Base-by-base conservation (phyloP, 495 filamentous ascomycete species). In the Talaromyces trachyspermus region DNA sequence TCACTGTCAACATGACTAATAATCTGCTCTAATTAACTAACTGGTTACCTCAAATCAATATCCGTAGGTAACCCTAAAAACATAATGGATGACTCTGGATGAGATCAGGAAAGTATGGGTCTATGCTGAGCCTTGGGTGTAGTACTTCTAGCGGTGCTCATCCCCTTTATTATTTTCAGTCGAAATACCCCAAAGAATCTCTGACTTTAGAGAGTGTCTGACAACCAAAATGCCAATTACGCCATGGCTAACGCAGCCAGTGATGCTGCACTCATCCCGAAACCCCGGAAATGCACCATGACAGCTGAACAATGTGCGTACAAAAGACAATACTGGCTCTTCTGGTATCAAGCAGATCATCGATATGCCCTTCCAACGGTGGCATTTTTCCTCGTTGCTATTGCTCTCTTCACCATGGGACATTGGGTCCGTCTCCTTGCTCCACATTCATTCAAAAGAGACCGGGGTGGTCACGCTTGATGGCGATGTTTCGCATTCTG, bases 311-410 rank as follows among this genome's bases (percentile, higher is more conserved):
- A 77, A 49, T 78, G 75, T 46, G 67, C 58, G 2, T 76, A 71
- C 49, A 65, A 70, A 8, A 46, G 26, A 3, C 57, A 56, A 3
- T 58, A 69, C 44, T 78, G 75, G 75, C 52, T 68, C 45, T 69
- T 67, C 52, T 78, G 74, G 75, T 71, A 77, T 44, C 43, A 73
- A 43, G 69, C 75, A n/a, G 75, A 78, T 47, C 69, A 74, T 49
- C 62, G 69, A 18, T 79, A 71, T 47, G 68, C 72, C 3, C 56
- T 76, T 10, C 60, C 60, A 4, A 76, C 75, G 0, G 59, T 75
- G 9, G 71, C 67, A 14, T 75, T 81, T 50, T 70, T 79, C 37
- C 54, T 68, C 18, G 65, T 62, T 2, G 56, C 63, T 6, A 67
- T 78, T 38, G 62, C 58, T 0, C 26, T 79, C 9, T 81, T 79